Evolutionary conservation across 805 yeast species (phyloP), one percentile per base, ranked within the genome.

Genomic region (Candida tibetensis): DNA sequence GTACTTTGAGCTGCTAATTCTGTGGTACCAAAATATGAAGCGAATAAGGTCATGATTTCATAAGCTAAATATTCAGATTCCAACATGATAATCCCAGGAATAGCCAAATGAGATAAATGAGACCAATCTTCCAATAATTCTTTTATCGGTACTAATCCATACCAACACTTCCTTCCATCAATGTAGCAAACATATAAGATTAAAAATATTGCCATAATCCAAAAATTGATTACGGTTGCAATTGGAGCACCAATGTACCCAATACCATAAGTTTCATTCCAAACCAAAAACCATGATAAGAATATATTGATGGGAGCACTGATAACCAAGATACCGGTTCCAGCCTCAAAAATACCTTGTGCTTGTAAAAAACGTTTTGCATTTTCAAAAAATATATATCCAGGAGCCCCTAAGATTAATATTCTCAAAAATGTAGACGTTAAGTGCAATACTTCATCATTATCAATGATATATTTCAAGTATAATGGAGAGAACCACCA

Each of bases 141-240:
- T 2, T 48, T 25, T 0, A 73, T 47, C 21, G 77, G 66, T 15
- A 55, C 57, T 4, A 68, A 21, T 0, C 91, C 91, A 44, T 66
- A 74, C 91, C 91, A 84, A 50, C 91, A 85, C 48, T 76, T 72
- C 19, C 58, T 60, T 1, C 90, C 91, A 48, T 83, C 86, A 27
- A 82, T 57, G 42, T 25, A 44, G 15, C 25, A 15, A 7, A 62
- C 69, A 46, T 69, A 69, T 22, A 66, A 36, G 3, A 67, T 54
- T 28, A 69, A 48, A 26, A 69, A 47, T 4, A 62, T 13, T 12
- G 54, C 55, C 72, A 68, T 68, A 32, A 66, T 36, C 67, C 71
- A 69, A 46, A 66, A 69, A 41, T 69, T 69, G 37, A 67, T 50
- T 2, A 61, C 65, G 2, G 71, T 57, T 13, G 73, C 72, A 6